These are phyloP conservation scores for Beta lomatogona DNA, from an alignment of 179 eudicot genomes.

Conservation along the genomic window DNA sequence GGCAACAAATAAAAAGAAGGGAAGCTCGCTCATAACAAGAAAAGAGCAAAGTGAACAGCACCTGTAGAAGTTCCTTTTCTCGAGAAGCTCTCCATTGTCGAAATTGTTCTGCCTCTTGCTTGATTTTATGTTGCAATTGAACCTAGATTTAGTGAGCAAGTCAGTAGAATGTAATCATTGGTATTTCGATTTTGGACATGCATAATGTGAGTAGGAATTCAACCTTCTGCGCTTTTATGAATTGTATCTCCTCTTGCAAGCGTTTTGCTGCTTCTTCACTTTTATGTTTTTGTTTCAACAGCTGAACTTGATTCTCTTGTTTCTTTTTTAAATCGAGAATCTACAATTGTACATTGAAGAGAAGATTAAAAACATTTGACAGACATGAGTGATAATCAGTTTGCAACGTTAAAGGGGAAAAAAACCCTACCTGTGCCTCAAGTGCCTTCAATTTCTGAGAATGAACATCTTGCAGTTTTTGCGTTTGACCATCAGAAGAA, in stretches of 20 bases:
- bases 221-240: slow-evolving; percentile 97
- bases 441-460: slow-evolving; percentile 86
- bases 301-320: slow-evolving; percentile 97
- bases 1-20: not conserved
- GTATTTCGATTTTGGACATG: not conserved
- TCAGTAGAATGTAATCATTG: slow-evolving; percentile 9
- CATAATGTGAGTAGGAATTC: slow-evolving; percentile 11
- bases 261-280: slow-evolving; percentile 98
- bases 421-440: slow-evolving; percentile 76
- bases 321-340: slow-evolving; percentile 96
- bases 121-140: slow-evolving; percentile 94
- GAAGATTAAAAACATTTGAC: not conserved
- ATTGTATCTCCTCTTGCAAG: slow-evolving; percentile 94
- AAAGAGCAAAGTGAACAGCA: slow-evolving; percentile 29
- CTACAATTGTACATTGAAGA: slow-evolving; percentile 34
- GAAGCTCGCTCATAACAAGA: slow-evolving; percentile 4
- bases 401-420: not conserved
- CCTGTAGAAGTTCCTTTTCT: slow-evolving; percentile 98
- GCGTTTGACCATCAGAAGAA: slow-evolving; percentile 86
- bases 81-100: slow-evolving; percentile 98
- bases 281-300: slow-evolving; percentile 94
- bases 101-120: slow-evolving; percentile 99
- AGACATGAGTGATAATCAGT: not conserved
- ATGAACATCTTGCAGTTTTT: slow-evolving; percentile 85
- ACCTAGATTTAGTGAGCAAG: slow-evolving; percentile 53